phyloP scores from a whole-genome alignment of 1,284 basidiomycete species.

The Cryptococcus sp. region DNA sequence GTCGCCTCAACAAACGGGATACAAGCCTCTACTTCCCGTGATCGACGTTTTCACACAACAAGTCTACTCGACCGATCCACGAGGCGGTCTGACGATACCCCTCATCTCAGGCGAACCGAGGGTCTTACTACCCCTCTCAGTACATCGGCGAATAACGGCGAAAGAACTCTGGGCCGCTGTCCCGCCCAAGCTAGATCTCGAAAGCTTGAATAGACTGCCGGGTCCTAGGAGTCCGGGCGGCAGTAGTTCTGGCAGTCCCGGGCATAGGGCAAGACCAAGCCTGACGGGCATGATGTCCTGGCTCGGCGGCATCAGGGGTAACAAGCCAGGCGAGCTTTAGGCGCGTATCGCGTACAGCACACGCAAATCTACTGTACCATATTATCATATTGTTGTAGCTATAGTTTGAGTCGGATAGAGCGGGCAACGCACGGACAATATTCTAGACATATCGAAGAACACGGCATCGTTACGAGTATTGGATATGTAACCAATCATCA shows the following conservation, averaged over 20 bases:
- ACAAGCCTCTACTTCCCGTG: conserved; percentile 58
- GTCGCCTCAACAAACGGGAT: conserved; percentile 48
- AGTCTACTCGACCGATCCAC: conserved; percentile 55
- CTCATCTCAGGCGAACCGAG: conserved; percentile 43
- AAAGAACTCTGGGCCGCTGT: conserved; percentile 13
- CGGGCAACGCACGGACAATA: too few species aligned
- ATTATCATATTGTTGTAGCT: neutral
- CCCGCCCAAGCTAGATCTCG: conserved; percentile 6
- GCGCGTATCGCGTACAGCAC: too few species aligned
- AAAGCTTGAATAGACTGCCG: neutral
- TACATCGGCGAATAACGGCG: conserved; percentile 17
- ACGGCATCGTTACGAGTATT: too few species aligned
- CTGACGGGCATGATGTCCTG: conserved; percentile 24
- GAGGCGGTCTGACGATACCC: conserved; percentile 53
- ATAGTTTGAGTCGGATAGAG: neutral
- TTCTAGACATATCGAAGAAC: neutral
- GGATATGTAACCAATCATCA: too few species aligned
- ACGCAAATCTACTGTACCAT: neutral
- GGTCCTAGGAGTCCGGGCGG: conserved; percentile 2
- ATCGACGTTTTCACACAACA: conserved; percentile 66
- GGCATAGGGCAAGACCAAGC: conserved; percentile 19
- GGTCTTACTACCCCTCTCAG: conserved; percentile 42
- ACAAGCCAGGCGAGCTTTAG: neutral
- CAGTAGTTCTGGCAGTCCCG: conserved; percentile 8
- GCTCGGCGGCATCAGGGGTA: conserved; percentile 6